These are phyloP conservation scores for Martiniozyma asiatica DNA, from an alignment of 1,139 yeast genomes.

Conservation along the genomic window DNA sequence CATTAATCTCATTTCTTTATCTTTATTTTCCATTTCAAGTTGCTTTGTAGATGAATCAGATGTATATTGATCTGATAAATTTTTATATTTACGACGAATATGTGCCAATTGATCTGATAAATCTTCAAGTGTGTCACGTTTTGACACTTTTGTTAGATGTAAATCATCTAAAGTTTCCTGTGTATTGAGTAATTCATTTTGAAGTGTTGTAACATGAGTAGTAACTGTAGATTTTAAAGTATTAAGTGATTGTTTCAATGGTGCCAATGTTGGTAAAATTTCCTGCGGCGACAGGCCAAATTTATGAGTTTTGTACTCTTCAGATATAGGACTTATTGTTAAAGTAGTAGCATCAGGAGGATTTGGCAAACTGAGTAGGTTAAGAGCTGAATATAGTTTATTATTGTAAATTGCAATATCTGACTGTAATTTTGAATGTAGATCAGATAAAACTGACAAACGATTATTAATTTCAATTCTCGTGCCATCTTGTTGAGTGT, in stretches of 20 bases:
- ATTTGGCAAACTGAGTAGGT: slow-evolving; percentile 9
- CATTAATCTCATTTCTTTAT: slow-evolving; percentile 46
- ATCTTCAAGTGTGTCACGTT: slow-evolving; percentile 46
- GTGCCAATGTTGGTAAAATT: slow-evolving; percentile 16
- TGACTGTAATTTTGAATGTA: slow-evolving; percentile 6
- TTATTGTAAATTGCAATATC: slow-evolving; percentile 10
- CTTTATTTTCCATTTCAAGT: slow-evolving; percentile 11
- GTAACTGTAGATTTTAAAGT: slow-evolving; percentile 28
- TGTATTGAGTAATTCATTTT: slow-evolving; percentile 47
- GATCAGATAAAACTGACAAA: slow-evolving; percentile 31
- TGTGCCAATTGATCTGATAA: slow-evolving; percentile 38
- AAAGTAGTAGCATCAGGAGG: slow-evolving; percentile 12
- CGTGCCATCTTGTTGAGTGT: slow-evolving; percentile 28
- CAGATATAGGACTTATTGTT: slow-evolving; percentile 14
- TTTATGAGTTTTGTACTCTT: slow-evolving; percentile 15
- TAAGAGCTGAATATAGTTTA: slow-evolving; percentile 19
- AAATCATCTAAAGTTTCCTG: slow-evolving; percentile 50
- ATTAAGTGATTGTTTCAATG: slow-evolving; percentile 15
- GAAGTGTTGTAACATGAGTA: slow-evolving; percentile 18
- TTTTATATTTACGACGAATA: slow-evolving; percentile 23
- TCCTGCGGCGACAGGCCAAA: slow-evolving; percentile 32
- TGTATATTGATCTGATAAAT: slow-evolving; percentile 33
- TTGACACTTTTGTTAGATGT: slow-evolving; percentile 42
- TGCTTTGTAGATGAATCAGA: slow-evolving; percentile 34
- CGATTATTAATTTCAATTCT: slow-evolving; percentile 31